Percentiles rank a stretch among this genome's conserved stretches.
Conservation (phyloP, 176 grass and related monocot genomes). For the Areca catechu region DNA sequence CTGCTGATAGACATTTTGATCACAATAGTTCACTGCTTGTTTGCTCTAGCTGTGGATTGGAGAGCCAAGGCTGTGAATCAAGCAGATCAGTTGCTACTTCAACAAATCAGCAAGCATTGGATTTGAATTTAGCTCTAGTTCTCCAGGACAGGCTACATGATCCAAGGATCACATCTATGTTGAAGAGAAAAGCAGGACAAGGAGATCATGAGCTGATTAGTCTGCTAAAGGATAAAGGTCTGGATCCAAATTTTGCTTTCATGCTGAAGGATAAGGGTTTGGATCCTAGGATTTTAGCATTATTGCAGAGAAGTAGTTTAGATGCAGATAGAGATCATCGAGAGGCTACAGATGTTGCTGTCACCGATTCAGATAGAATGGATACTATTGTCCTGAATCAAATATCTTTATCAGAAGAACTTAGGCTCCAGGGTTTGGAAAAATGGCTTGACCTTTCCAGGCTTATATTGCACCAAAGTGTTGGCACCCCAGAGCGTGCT, state of each 20-base stretch:
- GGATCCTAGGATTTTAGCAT: conserved; percentile 85
- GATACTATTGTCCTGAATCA: conserved; percentile 83
- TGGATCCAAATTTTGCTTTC: conserved; percentile 98
- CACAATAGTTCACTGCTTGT: conserved; percentile 37
- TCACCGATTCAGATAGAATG: conserved; percentile 77
- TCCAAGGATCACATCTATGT: conserved; percentile 91
- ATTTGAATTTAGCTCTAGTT: conserved; percentile 73
- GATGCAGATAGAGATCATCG: conserved; percentile 89
- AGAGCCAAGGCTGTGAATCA: conserved; percentile 59
- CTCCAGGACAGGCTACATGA: conserved; percentile 92
- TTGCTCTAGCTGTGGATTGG: conserved; percentile 66
- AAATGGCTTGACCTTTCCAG: conserved; percentile 86
- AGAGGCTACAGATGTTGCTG: conserved; percentile 53
- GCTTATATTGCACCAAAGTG: conserved; percentile 75
- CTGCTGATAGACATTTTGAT: conserved; percentile 48
- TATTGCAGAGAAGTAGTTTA: conserved; percentile 94
- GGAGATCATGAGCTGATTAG: conserved; percentile 81
- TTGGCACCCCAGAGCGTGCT: conserved; percentile 75
- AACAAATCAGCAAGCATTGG: conserved; percentile 62
- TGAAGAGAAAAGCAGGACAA: conserved; percentile 76
- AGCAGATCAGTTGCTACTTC: conserved; percentile 56
- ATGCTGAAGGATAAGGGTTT: conserved; percentile 97
- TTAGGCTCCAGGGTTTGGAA: conserved; percentile 72
- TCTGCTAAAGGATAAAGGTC: conserved; percentile 91
- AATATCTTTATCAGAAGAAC: conserved; percentile 93